These are phyloP conservation scores for Beauveria asiatica DNA, from an alignment of 2,329 filamentous ascomycete species.

Conservation along the genomic window DNA sequence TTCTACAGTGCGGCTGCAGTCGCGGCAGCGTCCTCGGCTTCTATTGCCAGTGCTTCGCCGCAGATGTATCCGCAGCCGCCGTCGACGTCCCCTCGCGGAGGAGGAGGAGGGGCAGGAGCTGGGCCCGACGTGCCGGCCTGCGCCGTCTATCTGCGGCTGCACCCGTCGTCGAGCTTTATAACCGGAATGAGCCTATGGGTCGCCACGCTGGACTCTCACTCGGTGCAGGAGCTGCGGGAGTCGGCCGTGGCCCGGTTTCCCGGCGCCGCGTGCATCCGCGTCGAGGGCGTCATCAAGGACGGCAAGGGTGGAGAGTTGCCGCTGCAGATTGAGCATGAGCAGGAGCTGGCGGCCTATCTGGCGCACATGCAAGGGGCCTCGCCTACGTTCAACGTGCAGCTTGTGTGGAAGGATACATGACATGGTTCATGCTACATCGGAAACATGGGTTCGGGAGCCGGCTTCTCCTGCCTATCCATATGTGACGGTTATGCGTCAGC, in stretches of 20 bases:
- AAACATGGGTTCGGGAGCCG: neutral
- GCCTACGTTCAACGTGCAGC: slow-evolving; percentile 35
- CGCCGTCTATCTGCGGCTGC: slow-evolving; percentile 61
- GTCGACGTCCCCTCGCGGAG: slow-evolving; percentile 15
- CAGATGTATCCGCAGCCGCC: slow-evolving; percentile 12
- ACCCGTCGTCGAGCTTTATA: slow-evolving; percentile 51
- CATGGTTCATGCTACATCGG: too few relatives aligned
- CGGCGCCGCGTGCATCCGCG: slow-evolving; percentile 46
- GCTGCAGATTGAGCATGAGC: slow-evolving; percentile 59
- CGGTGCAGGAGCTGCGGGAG: slow-evolving; percentile 55
- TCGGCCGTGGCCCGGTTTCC: slow-evolving; percentile 53
- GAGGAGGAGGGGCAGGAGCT: neutral
- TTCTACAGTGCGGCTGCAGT: slow-evolving; percentile 14
- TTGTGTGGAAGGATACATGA: slow-evolving; percentile 23
- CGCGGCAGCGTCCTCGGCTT: neutral
- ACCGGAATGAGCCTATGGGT: slow-evolving; percentile 53
- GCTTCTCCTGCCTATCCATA: neutral
- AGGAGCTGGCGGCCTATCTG: slow-evolving; percentile 65
- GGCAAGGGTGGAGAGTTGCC: slow-evolving; percentile 51
- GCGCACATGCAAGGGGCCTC: slow-evolving; percentile 46
- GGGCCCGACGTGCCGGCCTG: slow-evolving; percentile 22
- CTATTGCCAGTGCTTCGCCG: neutral
- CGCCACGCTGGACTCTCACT: slow-evolving; percentile 48
- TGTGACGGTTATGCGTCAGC: neutral
- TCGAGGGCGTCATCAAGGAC: slow-evolving; percentile 59